phyloP scores from a whole-genome alignment of 2,329 filamentous ascomycete species.

The Exserohilum turcica region DNA sequence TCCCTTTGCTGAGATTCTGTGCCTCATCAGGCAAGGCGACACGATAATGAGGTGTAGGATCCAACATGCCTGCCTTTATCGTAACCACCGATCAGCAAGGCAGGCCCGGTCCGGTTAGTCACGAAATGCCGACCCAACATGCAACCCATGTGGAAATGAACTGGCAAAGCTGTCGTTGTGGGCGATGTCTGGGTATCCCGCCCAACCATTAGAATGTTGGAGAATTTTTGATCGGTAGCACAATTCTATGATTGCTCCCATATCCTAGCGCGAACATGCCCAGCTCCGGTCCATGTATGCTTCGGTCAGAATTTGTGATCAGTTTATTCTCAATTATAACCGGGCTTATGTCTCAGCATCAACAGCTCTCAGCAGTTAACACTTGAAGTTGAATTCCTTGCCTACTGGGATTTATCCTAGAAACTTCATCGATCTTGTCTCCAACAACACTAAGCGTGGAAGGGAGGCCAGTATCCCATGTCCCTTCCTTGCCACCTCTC shows the following conservation, averaged over 20 bases:
- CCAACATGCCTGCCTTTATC: conserved; percentile 41
- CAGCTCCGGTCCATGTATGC: not conserved
- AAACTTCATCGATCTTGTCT: not conserved
- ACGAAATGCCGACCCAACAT: conserved; percentile 1
- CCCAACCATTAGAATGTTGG: not conserved
- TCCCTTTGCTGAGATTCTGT: no score
- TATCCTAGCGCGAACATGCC: not conserved
- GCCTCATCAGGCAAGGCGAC: conserved; percentile 46
- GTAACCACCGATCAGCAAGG: conserved; percentile 45
- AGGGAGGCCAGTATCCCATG: conserved; percentile 15
- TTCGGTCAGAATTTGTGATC: conserved; percentile 1
- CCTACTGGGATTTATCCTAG: not conserved
- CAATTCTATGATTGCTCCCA: not conserved
- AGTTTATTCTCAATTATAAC: not conserved
- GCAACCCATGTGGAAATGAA: not conserved
- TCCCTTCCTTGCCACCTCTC: conserved; percentile 18
- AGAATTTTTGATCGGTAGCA: not conserved
- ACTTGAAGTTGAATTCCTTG: conserved; percentile 5
- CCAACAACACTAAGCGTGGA: not conserved
- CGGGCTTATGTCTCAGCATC: not conserved
- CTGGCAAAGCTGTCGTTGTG: not conserved
- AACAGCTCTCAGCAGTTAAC: not conserved
- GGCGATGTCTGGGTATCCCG: not conserved
- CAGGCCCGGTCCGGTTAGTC: conserved; percentile 34
- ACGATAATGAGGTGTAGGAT: conserved; percentile 26